Conservation (phyloP, 805 yeast species). For the Lachancea nothofagi region DNA sequence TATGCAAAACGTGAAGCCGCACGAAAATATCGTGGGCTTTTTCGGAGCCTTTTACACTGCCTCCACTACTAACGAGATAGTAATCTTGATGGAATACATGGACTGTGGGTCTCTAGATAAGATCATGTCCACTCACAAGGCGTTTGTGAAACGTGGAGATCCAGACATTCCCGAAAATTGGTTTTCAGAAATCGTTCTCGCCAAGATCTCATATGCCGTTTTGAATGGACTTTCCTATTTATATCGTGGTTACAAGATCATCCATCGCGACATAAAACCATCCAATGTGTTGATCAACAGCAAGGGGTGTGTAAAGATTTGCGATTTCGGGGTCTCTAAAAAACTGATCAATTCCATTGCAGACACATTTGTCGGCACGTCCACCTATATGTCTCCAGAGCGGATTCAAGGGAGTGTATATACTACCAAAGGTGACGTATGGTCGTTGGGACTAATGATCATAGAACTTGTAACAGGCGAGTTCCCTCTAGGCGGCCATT, state of each 20-base stretch:
- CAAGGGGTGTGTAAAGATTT: conserved; percentile 79
- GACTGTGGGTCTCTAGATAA: conserved; percentile 91
- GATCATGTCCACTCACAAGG: conserved; percentile 53
- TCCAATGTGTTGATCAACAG: conserved; percentile 86
- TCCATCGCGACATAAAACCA: conserved; percentile 95
- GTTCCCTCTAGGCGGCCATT: conserved; percentile 64
- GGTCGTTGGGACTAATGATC: conserved; percentile 92
- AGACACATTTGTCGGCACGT: conserved; percentile 96
- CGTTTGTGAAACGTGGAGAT: conserved; percentile 8
- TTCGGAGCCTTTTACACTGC: conserved; percentile 81
- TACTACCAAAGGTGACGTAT: conserved; percentile 92
- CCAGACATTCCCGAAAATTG: conserved; percentile 16
- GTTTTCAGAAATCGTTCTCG: conserved; percentile 52
- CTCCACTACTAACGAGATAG: conserved; percentile 51
- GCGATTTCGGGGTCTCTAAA: conserved; percentile 95
- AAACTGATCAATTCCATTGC: conserved; percentile 91
- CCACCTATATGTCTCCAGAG: conserved; percentile 97
- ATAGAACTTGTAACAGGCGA: conserved; percentile 83
- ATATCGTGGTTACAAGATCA: conserved; percentile 77
- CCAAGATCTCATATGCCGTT: conserved; percentile 70
- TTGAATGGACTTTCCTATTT: conserved; percentile 76
- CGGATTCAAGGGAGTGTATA: conserved; percentile 92
- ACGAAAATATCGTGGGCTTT: conserved; percentile 78
- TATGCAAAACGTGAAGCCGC: conserved; percentile 79
- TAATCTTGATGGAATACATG: conserved; percentile 93